Conservation (phyloP, 192 early-diverging fungal species). For the Coemansia sp. region DNA sequence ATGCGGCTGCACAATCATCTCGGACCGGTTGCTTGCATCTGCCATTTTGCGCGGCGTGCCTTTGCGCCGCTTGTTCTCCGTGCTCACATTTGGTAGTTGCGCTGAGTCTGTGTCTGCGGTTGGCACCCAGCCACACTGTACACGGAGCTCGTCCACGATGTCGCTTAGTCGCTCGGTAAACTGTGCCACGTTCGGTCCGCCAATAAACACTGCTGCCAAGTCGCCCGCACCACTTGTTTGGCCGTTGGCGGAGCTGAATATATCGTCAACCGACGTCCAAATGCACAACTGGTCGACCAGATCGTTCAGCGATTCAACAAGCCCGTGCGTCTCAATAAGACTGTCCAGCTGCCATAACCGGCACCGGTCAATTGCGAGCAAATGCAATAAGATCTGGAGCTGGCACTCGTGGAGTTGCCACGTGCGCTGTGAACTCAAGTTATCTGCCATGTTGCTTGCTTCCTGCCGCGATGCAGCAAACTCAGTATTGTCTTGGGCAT, state of each 20-base stretch:
- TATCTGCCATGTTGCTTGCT: neutral
- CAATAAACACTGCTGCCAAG: constrained; percentile 39
- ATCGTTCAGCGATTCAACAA: constrained; percentile 25
- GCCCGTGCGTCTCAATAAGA: neutral
- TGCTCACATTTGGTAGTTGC: neutral
- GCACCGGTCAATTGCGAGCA: constrained; percentile 22
- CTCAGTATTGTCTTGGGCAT: neutral
- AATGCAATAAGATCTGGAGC: constrained; percentile 45
- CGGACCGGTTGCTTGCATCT: constrained; percentile 26
- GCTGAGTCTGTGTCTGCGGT: neutral
- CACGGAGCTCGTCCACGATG: constrained; percentile 45
- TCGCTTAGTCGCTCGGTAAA: constrained; percentile 25
- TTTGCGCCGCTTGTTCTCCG: constrained; percentile 44
- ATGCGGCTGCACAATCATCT: constrained; percentile 48
- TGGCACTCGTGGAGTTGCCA: constrained; percentile 50
- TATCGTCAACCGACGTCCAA: constrained; percentile 46
- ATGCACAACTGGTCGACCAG: constrained; percentile 43
- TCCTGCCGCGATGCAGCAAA: constrained; percentile 10
- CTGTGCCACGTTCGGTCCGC: constrained; percentile 22
- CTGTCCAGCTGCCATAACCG: constrained; percentile 2
- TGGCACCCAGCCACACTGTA: constrained; percentile 52
- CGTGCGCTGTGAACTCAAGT: constrained; percentile 4
- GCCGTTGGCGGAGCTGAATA: neutral
- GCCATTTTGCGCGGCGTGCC: constrained; percentile 45
- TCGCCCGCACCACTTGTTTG: constrained; percentile 14